Conservation (phyloP, 2,329 filamentous ascomycete genomes). For the Colletotrichum godetiae region DNA sequence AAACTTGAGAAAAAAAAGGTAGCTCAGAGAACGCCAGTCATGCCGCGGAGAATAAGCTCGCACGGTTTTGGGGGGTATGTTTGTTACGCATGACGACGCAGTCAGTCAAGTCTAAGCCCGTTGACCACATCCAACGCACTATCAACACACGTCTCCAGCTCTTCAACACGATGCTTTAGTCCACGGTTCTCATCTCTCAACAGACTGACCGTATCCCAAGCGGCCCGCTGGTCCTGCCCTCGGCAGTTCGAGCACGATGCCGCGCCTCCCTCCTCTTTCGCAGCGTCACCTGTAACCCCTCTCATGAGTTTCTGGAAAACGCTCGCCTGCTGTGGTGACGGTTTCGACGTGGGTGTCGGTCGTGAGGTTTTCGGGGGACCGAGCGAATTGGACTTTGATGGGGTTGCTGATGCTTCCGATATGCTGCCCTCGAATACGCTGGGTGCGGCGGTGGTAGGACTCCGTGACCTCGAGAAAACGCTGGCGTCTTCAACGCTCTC, state of each 20-base stretch:
- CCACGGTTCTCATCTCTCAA: slow-evolving; percentile 71
- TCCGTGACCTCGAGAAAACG: slow-evolving; percentile 71
- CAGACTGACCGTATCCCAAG: slow-evolving; percentile 73
- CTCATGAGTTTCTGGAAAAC: slow-evolving; percentile 56
- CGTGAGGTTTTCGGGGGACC: slow-evolving; percentile 2
- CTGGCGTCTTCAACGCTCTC: slow-evolving; percentile 62
- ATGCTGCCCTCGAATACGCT: slow-evolving; percentile 46
- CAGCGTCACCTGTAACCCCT: slow-evolving; percentile 52
- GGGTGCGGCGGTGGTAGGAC: slow-evolving; percentile 61
- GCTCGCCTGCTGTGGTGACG: slow-evolving; percentile 41
- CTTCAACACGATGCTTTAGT: slow-evolving; percentile 68
- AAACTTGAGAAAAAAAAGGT: slow-evolving; percentile 8
- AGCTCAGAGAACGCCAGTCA: slow-evolving; percentile 15
- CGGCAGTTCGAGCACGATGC: slow-evolving; percentile 65
- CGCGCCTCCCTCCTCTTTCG: slow-evolving; percentile 40
- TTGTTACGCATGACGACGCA: background rate
- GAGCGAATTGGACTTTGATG: slow-evolving; percentile 36
- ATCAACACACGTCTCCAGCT: slow-evolving; percentile 70
- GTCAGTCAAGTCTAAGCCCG: slow-evolving; percentile 58
- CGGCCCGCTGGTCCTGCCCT: slow-evolving; percentile 68
- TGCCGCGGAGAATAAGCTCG: background rate
- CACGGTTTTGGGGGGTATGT: background rate
- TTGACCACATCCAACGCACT: slow-evolving; percentile 70
- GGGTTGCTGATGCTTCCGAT: slow-evolving; percentile 29
- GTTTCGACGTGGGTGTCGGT: slow-evolving; percentile 29